phyloP scores from a whole-genome alignment of 345 rosid species.

The Populus alba region DNA sequence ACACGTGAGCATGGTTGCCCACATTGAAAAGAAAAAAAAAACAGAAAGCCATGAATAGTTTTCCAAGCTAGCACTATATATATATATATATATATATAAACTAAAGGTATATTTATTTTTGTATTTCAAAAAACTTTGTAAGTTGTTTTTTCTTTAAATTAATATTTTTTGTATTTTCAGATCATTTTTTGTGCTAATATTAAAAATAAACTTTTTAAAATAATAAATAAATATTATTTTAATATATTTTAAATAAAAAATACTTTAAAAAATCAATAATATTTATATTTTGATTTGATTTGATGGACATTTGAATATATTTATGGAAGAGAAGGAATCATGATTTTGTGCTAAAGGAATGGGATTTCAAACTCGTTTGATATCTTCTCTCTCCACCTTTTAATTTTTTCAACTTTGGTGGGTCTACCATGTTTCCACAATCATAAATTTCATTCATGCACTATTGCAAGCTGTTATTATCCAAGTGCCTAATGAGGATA shows the following conservation, averaged over 20 bases:
- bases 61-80: not conserved
- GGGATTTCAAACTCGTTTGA: conserved; percentile 7
- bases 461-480: not conserved
- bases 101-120: too few relatives aligned
- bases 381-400: not conserved
- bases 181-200: too few relatives aligned
- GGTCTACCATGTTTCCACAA: not conserved
- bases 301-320: conserved; percentile 4
- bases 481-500: not conserved
- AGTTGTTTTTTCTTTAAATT: too few relatives aligned
- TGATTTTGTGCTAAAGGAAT: not conserved
- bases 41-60: too few relatives aligned
- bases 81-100: not conserved
- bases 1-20: not conserved
- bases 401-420: not conserved
- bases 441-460: not conserved
- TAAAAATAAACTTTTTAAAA: too few relatives aligned
- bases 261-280: too few relatives aligned
- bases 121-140: too few relatives aligned
- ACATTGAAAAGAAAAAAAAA: too few relatives aligned
- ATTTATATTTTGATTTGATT: not conserved
- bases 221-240: too few relatives aligned
- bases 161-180: rapidly evolving
- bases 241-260: too few relatives aligned
- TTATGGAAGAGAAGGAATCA: not conserved